Evolutionary conservation across 1,139 yeast species (phyloP).

Genomic region (Magnusiomyces ingens): DNA sequence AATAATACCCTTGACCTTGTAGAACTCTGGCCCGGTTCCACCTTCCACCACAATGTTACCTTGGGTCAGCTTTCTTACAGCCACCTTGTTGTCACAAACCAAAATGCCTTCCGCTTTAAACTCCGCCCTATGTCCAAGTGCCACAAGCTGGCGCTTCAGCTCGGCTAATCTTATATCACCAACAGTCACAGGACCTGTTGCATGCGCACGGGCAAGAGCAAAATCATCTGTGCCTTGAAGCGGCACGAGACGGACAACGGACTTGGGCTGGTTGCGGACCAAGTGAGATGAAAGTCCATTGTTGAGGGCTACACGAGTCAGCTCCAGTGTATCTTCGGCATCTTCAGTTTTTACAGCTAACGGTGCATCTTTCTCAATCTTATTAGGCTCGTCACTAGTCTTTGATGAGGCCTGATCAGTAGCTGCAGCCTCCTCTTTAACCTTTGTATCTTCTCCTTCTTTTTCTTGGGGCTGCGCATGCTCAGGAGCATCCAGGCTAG

Average conservation of each 20-base stretch:
- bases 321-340: too few relatives aligned
- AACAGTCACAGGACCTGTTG: constrained; percentile 51
- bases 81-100: constrained; percentile 72
- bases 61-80: constrained; percentile 69
- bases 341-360: too few relatives aligned
- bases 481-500: background rate
- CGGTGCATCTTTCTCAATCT: too few relatives aligned
- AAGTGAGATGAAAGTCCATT: too few relatives aligned
- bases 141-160: constrained; percentile 55
- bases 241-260: constrained; percentile 21
- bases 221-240: constrained; percentile 25
- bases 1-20: constrained; percentile 68
- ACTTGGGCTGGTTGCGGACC: background rate
- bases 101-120: constrained; percentile 90
- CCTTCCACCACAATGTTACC: constrained; percentile 88
- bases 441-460: constrained; percentile 7
- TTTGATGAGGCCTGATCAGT: background rate
- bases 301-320: too few relatives aligned
- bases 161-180: constrained; percentile 88
- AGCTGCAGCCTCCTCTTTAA: background rate
- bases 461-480: constrained; percentile 18
- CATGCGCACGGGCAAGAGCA: constrained; percentile 29
- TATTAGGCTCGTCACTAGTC: background rate
- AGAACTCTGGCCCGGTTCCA: constrained; percentile 64
- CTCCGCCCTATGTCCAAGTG: constrained; percentile 63